Conservation (phyloP, 495 filamentous ascomycete species). For the Penicillium herquei region DNA sequence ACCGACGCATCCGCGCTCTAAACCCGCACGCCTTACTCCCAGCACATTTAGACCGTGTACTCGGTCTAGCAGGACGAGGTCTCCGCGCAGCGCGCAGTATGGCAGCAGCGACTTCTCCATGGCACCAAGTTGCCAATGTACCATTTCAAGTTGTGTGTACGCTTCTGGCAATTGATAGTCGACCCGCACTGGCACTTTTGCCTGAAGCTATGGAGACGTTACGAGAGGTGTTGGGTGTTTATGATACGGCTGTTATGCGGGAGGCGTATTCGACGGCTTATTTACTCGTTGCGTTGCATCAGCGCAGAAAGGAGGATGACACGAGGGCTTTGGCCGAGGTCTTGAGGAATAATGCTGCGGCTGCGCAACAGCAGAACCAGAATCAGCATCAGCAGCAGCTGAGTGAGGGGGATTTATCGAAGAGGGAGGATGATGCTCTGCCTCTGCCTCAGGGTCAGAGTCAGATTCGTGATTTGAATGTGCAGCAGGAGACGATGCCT, state of each 20-base stretch:
- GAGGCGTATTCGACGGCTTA: constrained; percentile 55
- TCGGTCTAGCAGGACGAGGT: constrained; percentile 31
- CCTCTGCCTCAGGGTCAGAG: not conserved
- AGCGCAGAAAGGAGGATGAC: constrained; percentile 45
- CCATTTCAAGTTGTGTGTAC: constrained; percentile 56
- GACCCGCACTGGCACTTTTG: constrained; percentile 44
- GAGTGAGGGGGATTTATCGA: not conserved
- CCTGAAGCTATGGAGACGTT: constrained; percentile 52
- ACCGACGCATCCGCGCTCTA: constrained; percentile 47
- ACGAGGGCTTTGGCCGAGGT: constrained; percentile 35
- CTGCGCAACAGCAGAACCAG: constrained; percentile 6
- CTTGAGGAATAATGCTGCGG: constrained; percentile 31
- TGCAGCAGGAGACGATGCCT: constrained; percentile 5
- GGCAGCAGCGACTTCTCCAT: constrained; percentile 38
- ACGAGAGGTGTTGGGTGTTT: constrained; percentile 39
- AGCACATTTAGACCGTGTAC: constrained; percentile 32
- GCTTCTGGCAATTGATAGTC: constrained; percentile 51
- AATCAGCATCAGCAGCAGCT: not conserved
- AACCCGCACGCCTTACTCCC: constrained; percentile 36
- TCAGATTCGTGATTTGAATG: not conserved
- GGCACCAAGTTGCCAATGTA: constrained; percentile 55
- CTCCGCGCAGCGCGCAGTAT: constrained; percentile 42
- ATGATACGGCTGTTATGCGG: constrained; percentile 46
- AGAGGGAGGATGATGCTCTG: constrained; percentile 1
- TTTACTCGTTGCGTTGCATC: constrained; percentile 45